phyloP scores from a whole-genome alignment of 2,329 filamentous ascomycete genomes.

The Stagonosporopsis chrysanthemi region DNA sequence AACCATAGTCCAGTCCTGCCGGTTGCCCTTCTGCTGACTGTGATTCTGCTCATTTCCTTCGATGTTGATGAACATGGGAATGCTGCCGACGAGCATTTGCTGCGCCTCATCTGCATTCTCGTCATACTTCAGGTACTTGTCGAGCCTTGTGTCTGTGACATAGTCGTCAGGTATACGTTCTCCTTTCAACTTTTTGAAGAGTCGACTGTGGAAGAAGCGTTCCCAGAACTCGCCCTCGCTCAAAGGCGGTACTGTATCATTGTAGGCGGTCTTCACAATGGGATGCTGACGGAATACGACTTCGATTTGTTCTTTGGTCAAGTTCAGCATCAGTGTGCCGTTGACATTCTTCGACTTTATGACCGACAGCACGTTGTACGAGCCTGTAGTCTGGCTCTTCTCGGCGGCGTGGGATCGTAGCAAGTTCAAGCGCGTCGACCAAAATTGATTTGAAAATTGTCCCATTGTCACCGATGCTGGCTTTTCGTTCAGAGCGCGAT shows the following conservation, averaged over 20 bases:
- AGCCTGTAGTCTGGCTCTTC: conserved; percentile 81
- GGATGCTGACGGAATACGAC: conserved; percentile 94
- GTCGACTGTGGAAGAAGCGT: conserved; percentile 87
- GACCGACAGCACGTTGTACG: conserved; percentile 92
- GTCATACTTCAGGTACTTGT: conserved; percentile 81
- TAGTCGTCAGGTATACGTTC: conserved; percentile 84
- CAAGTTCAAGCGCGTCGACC: conserved; percentile 85
- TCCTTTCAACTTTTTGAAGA: conserved; percentile 91
- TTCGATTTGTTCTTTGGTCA: conserved; percentile 90
- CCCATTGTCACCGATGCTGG: conserved; percentile 81
- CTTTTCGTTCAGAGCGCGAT: conserved; percentile 82
- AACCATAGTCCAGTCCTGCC: conserved; percentile 89
- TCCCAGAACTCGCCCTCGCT: conserved; percentile 88
- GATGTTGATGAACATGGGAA: conserved; percentile 90
- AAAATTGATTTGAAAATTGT: conserved; percentile 91
- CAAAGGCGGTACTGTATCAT: conserved; percentile 83
- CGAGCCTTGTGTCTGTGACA: conserved; percentile 77
- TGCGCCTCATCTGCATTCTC: conserved; percentile 61
- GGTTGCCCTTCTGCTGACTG: conserved; percentile 84
- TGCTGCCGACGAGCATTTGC: conserved; percentile 63
- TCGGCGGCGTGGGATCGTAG: conserved; percentile 92
- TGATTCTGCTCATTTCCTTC: conserved; percentile 96
- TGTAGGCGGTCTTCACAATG: conserved; percentile 86
- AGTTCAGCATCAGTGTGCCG: conserved; percentile 74
- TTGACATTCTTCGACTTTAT: conserved; percentile 82